These are phyloP conservation scores for Saturnispora galanensis DNA, from an alignment of 805 yeast genomes.

Conservation along the genomic window DNA sequence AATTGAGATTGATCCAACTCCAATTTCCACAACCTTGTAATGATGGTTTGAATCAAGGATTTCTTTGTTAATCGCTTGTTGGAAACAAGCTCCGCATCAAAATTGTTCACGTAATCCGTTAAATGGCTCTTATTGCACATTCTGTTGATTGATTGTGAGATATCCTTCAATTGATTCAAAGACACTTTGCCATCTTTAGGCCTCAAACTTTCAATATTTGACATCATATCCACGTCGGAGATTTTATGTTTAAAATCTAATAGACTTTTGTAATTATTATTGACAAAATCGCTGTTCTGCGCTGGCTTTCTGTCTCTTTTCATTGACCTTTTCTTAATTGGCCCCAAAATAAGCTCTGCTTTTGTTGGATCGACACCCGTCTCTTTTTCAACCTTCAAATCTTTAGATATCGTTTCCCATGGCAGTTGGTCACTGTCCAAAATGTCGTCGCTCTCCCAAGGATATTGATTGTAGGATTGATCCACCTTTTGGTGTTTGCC, in stretches of 20 bases:
- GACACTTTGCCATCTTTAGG: constrained; percentile 20
- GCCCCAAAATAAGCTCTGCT: constrained; percentile 19
- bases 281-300: constrained; percentile 13
- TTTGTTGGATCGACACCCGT: constrained; percentile 11
- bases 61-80: constrained; percentile 12
- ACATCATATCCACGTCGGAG: constrained; percentile 18
- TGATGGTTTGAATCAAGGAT: constrained; percentile 15
- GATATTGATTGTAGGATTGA: background rate
- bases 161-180: constrained; percentile 12
- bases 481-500: no score
- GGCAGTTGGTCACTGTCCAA: constrained; percentile 3
- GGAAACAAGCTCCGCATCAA: background rate
- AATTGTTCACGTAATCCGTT: constrained; percentile 13
- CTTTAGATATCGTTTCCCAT: constrained; percentile 8
- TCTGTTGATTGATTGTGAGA: constrained; percentile 5
- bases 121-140: constrained; percentile 12
- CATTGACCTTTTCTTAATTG: constrained; percentile 15
- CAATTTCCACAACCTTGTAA: constrained; percentile 22
- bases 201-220: constrained; percentile 21
- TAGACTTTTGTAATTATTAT: constrained; percentile 21
- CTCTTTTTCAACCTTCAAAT: background rate
- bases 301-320: constrained; percentile 1
- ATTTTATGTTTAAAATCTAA: constrained; percentile 22
- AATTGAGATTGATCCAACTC: constrained; percentile 10
- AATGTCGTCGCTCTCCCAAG: background rate